Percentiles rank a stretch among this genome's conserved stretches.
These are phyloP conservation scores for Solanum megistacrolobum DNA, from an alignment of 257 asterid genomes.

Conservation along the genomic window DNA sequence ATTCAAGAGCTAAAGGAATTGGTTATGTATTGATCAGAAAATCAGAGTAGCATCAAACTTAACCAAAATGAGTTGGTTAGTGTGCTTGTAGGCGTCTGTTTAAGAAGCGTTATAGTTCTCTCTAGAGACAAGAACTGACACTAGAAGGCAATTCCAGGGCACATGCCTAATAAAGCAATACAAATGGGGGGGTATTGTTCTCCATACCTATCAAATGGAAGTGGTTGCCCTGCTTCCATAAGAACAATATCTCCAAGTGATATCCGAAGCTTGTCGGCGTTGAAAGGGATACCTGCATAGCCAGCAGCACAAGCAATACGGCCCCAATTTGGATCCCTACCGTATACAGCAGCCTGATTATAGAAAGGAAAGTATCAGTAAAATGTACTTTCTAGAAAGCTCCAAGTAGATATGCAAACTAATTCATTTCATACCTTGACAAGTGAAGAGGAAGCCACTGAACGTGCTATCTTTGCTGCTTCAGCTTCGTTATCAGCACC, in stretches of 20 bases:
- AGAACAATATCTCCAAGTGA: constrained; percentile 73
- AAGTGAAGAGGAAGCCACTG: constrained; percentile 93
- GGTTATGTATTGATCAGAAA: neutral
- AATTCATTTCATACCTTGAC: constrained; percentile 46
- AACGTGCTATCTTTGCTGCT: constrained; percentile 86
- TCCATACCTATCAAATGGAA: constrained; percentile 68
- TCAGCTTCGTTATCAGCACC: constrained; percentile 82
- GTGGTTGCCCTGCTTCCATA: constrained; percentile 94
- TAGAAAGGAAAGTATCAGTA: constrained; percentile 1
- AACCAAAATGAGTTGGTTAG: neutral
- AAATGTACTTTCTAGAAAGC: neutral
- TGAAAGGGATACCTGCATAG: constrained; percentile 73
- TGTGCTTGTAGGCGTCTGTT: neutral
- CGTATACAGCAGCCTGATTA: constrained; percentile 79
- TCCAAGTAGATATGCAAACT: neutral
- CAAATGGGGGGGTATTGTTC: neutral
- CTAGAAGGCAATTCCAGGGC: neutral
- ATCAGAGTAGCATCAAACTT: neutral
- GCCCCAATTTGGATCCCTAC: constrained; percentile 99
- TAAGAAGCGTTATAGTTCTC: neutral
- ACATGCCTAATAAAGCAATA: neutral
- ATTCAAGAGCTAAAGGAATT: neutral
- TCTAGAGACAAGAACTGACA: neutral
- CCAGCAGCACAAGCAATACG: constrained; percentile 98
- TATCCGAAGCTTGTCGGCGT: constrained; percentile 56